phyloP scores from a whole-genome alignment of 192 early-diverging fungal genomes.

The Globomyces pollinis-pini region DNA sequence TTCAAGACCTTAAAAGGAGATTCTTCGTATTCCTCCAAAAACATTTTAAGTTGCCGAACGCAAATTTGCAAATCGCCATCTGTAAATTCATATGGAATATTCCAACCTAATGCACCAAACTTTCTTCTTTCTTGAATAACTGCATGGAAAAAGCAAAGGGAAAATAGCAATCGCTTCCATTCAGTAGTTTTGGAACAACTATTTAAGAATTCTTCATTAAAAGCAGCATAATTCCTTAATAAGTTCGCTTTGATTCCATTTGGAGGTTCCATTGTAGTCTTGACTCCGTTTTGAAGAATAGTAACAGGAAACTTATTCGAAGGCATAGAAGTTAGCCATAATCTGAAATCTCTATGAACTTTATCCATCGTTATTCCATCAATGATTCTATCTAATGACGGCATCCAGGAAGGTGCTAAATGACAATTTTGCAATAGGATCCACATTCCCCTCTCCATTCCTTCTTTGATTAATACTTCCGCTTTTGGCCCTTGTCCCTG shows the following conservation, averaged over 20 bases:
- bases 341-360: constrained; percentile 48
- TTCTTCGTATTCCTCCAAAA: constrained; percentile 50
- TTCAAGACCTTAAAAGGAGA: constrained; percentile 54
- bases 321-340: constrained; percentile 55
- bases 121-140: constrained; percentile 51
- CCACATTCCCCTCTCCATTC: constrained; percentile 54
- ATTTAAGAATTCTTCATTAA: constrained; percentile 47
- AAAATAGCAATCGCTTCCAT: constrained; percentile 52
- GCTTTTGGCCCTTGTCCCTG: constrained; percentile 55
- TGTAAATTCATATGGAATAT: constrained; percentile 55
- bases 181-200: constrained; percentile 33
- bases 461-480: constrained; percentile 49
- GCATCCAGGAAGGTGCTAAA: constrained; percentile 54
- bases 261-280: constrained; percentile 52
- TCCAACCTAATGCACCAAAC: constrained; percentile 53
- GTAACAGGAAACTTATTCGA: constrained; percentile 54
- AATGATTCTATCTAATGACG: constrained; percentile 47
- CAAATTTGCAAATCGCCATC: constrained; percentile 52
- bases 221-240: constrained; percentile 45
- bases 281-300: constrained; percentile 54
- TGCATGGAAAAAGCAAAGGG: constrained; percentile 53
- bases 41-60: constrained; percentile 52
- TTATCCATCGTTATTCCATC: constrained; percentile 47
- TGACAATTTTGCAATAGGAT: constrained; percentile 54
- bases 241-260: constrained; percentile 56